These are phyloP conservation scores for Athelia psychrophila DNA, from an alignment of 1,284 basidiomycete species.

Conservation along the genomic window DNA sequence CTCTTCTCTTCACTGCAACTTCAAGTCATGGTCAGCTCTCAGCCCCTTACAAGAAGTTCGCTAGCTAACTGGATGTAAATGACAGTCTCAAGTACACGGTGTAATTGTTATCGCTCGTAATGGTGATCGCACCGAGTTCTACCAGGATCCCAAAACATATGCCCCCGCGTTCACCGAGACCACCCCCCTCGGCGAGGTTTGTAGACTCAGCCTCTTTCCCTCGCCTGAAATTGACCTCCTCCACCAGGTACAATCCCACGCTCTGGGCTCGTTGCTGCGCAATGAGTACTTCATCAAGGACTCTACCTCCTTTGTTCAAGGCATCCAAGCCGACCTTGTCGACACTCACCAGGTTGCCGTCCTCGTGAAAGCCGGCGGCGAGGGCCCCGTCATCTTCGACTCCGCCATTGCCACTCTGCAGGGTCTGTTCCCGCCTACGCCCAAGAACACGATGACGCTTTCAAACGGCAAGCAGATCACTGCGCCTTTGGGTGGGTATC, in stretches of 20 bases:
- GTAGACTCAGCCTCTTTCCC: conserved; percentile 15
- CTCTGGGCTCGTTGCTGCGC: conserved; percentile 68
- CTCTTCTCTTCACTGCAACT: too few relatives aligned
- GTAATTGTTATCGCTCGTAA: conserved; percentile 82
- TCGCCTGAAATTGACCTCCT: too few relatives aligned
- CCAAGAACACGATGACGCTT: conserved; percentile 64
- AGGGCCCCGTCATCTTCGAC: conserved; percentile 84
- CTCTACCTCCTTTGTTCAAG: conserved; percentile 65
- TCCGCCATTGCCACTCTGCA: conserved; percentile 76
- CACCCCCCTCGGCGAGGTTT: conserved; percentile 80
- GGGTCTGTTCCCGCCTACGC: conserved; percentile 75
- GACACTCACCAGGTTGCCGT: conserved; percentile 71
- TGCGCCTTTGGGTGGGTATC: conserved; percentile 82
- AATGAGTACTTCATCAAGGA: conserved; percentile 63
- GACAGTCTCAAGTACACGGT: conserved; percentile 70
- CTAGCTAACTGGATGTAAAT: too few relatives aligned
- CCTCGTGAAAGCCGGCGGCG: conserved; percentile 79
- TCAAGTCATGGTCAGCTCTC: too few relatives aligned
- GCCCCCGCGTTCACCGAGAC: conserved; percentile 69
- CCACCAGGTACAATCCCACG: conserved; percentile 63
- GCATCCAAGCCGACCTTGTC: conserved; percentile 63
- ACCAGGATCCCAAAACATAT: conserved; percentile 73
- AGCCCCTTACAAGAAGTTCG: too few relatives aligned
- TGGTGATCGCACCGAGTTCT: conserved; percentile 73
- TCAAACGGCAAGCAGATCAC: conserved; percentile 75